Evolutionary conservation across 2,329 filamentous ascomycete genomes (phyloP), one percentile per base, ranked within the genome.

Genomic region (Didymella pomorum): DNA sequence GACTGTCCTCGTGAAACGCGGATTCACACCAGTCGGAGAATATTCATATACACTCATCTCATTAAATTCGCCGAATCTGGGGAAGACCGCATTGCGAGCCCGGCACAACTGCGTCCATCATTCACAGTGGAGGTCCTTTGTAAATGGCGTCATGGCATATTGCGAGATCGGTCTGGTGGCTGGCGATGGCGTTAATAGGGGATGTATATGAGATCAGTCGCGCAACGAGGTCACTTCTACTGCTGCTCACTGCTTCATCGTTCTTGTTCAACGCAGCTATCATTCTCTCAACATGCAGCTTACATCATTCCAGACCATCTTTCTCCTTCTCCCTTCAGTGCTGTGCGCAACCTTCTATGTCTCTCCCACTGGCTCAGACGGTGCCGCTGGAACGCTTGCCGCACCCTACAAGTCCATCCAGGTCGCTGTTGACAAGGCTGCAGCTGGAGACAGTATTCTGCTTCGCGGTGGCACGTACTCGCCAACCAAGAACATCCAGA

Each of bases 321-420:
- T 58, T 41, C 49, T 64, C 7, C 52, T 56, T 25, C 56, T 67
- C 8, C 63, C 62, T 29, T 47, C 50, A 21, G 60, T 56, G 20
- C 43, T 58, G 16, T 61, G 59, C 23, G 64, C 64, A n/a, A 78
- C 79, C 26, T 76, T 82, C 58, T 83, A 79, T 64, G 81, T 83
- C 25, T 79, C 81, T 1, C 79, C 80, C 1, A 75, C 73, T 1
- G 81, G 81, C 14, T 62, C 63, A 8, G 65, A 64, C 51, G 75
- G 69, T 37, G 79, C 78, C 21, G 73, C 74, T 5, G 81, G 81
- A 11, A 77, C 76, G 0, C 70, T 79, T 14, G 69, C 69, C 5
- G 66, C 77, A 1, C 81, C 81, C 1, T 78, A 77, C 33, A 78
- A 75, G 10, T 82, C 80, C 1, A 83, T 83, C 21, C 81, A 83